phyloP scores from a whole-genome alignment of 768 basidiomycete species.

The Psilocybe sp. region DNA sequence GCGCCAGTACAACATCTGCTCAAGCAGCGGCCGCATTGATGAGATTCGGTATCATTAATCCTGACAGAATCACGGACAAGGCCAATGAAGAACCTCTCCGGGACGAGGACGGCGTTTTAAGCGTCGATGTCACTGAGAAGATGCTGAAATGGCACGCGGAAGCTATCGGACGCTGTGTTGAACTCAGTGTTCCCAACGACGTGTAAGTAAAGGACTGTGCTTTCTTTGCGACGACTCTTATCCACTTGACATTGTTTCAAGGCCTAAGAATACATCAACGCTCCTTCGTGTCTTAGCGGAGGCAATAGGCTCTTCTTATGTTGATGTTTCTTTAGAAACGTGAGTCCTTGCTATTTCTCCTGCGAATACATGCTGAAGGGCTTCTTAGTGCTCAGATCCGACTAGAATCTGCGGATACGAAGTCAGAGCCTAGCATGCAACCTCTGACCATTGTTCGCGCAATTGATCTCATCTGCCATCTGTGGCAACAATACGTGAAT shows the following conservation, averaged over 20 bases:
- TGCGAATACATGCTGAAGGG: slow-evolving; percentile 3
- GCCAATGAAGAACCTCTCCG: slow-evolving; percentile 64
- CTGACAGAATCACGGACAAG: slow-evolving; percentile 48
- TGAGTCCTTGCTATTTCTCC: slow-evolving; percentile 35
- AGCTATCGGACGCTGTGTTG: slow-evolving; percentile 90
- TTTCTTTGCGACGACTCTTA: background rate
- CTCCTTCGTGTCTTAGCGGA: slow-evolving; percentile 85
- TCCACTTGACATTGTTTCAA: slow-evolving; percentile 26
- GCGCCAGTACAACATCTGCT: slow-evolving; percentile 66
- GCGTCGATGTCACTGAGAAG: slow-evolving; percentile 74
- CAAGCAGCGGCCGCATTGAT: slow-evolving; percentile 87
- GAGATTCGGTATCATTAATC: slow-evolving; percentile 81
- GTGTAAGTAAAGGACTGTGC: slow-evolving; percentile 55
- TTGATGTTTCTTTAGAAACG: slow-evolving; percentile 94
- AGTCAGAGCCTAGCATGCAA: slow-evolving; percentile 77
- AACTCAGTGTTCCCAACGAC: slow-evolving; percentile 78
- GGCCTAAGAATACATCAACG: slow-evolving; percentile 86
- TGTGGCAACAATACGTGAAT: slow-evolving; percentile 96
- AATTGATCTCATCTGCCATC: slow-evolving; percentile 86
- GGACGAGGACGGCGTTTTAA: slow-evolving; percentile 82
- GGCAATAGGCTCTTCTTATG: slow-evolving; percentile 75
- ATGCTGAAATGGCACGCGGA: slow-evolving; percentile 99
- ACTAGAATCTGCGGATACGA: slow-evolving; percentile 71
- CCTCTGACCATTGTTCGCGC: slow-evolving; percentile 60
- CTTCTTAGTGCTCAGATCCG: slow-evolving; percentile 62